Conservation (phyloP, 164 flowering plant species). For the Stephania yunnanensis region DNA sequence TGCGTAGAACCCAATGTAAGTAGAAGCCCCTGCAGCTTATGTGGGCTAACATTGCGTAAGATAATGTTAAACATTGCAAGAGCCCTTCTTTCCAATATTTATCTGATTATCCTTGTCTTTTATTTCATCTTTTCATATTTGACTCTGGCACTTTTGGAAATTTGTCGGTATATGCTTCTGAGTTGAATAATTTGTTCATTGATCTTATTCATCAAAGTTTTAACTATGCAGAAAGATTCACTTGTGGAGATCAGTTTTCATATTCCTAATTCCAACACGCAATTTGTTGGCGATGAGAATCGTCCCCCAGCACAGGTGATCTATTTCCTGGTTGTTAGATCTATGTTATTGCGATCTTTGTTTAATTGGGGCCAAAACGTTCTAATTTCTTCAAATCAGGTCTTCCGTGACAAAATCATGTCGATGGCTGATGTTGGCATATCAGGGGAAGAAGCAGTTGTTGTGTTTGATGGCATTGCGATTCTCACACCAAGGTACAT, state of each 20-base stretch:
- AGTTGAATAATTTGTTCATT: neutral
- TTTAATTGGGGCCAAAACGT: neutral
- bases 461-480: constrained; percentile 82
- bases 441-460: constrained; percentile 89
- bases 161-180: neutral
- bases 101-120: neutral
- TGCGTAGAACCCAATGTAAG: no score
- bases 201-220: neutral
- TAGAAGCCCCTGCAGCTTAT: no score
- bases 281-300: constrained; percentile 91
- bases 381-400: constrained; percentile 30
- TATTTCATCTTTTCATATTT: neutral
- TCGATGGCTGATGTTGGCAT: constrained; percentile 87
- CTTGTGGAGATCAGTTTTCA: constrained; percentile 93
- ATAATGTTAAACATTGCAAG: no score
- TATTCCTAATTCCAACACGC: constrained; percentile 83
- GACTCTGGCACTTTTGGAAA: neutral
- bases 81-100: neutral
- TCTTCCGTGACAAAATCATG: constrained; percentile 81
- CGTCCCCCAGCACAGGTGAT: constrained; percentile 87
- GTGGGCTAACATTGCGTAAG: no score
- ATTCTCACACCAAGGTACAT: constrained; percentile 94
- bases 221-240: constrained; percentile 82
- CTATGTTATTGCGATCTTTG: neutral
- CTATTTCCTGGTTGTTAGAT: neutral